These are phyloP conservation scores for Phytopythium aichiense DNA, from an alignment of 352 stramenopile species.

Conservation along the genomic window DNA sequence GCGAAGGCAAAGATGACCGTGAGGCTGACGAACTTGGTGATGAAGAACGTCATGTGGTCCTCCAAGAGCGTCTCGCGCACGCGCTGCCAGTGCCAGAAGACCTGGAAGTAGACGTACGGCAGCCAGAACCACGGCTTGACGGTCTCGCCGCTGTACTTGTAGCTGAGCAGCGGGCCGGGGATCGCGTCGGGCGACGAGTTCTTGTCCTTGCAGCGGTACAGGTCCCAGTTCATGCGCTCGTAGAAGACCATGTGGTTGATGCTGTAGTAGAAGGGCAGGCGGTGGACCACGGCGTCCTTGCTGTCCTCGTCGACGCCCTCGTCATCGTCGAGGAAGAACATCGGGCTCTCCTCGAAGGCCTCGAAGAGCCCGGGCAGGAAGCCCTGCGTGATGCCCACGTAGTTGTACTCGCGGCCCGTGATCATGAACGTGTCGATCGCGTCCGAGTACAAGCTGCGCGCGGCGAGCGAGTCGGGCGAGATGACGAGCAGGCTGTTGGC, in stretches of 20 bases:
- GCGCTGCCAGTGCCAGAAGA: conserved; percentile 79
- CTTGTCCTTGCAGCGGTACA: conserved; percentile 85
- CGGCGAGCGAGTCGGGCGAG: conserved; percentile 58
- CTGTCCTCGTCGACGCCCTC: conserved; percentile 28
- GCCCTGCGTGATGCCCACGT: conserved; percentile 76
- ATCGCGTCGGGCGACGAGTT: conserved; percentile 48
- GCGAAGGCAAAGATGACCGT: conserved; percentile 56
- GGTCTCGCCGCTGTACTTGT: conserved; percentile 73
- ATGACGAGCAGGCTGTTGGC: conserved; percentile 80
- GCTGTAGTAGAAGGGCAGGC: conserved; percentile 80
- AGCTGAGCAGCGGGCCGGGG: conserved; percentile 66
- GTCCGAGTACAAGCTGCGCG: conserved; percentile 75
- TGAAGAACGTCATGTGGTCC: conserved; percentile 60
- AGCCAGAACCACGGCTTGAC: conserved; percentile 83
- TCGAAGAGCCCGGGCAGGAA: conserved; percentile 80
- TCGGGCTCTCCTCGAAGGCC: conserved; percentile 71
- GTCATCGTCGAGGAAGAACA: conserved; percentile 55
- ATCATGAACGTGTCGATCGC: conserved; percentile 85
- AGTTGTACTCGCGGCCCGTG: conserved; percentile 75
- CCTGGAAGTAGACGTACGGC: conserved; percentile 77
- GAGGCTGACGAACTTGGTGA: conserved; percentile 51
- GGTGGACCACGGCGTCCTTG: conserved; percentile 47
- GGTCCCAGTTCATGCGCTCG: conserved; percentile 82
- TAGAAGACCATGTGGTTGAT: conserved; percentile 90
- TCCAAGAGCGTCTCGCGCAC: conserved; percentile 54